Base-by-base conservation (phyloP, 2,329 filamentous ascomycete genomes). In the Fusarium tuaranense region DNA sequence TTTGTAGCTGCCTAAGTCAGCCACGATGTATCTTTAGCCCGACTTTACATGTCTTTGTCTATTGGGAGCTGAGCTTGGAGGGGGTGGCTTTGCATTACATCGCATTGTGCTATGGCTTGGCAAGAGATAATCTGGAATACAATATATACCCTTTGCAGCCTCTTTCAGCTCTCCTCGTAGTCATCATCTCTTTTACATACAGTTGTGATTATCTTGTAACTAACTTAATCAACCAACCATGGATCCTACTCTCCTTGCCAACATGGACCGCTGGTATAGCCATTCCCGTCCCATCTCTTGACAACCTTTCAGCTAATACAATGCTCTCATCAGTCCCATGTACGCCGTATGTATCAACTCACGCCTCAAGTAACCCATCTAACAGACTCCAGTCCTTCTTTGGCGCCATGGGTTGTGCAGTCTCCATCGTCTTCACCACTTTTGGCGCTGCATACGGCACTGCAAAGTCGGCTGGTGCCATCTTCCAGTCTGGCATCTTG, bases 361-460 rank as follows among this genome's bases (percentile, higher is more conserved):
- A 27, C 41, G 38, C 55, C 18, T 12, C 7, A 22, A 22, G 18
- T 14, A 18, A 1, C 38, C 22, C 30, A 63, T 55, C 67, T 63
- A 39, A 62, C 22, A 14, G 34, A 44, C 13, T 2, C 8, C 30
- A 84, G 83, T 82, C 83, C 77, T 84, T 85, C 77, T 85, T 86
- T 72, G 83, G 84, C 41, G 83, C 83, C 53, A 79, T 86, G 70
- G 84, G 84, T 63, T 84, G 83, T 74, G 77, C 80, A 34, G 81
- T 81, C 46, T 83, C 87, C 79, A 88, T 89, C 69, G 83, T 88
- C 79, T 86, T 89, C 82, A 87, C 86, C 76, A 88, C 86, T 78
- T 80, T 89, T 58, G 87, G 85, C 61, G 84, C 85, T 62, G 81
- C 84, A 60, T 86, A 86, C 73, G 85, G 85, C 61, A 86, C 84